Evolutionary conservation across 2,329 filamentous ascomycete genomes (phyloP), one percentile per base, ranked within the genome.

Genomic region (Septoria petroselini): DNA sequence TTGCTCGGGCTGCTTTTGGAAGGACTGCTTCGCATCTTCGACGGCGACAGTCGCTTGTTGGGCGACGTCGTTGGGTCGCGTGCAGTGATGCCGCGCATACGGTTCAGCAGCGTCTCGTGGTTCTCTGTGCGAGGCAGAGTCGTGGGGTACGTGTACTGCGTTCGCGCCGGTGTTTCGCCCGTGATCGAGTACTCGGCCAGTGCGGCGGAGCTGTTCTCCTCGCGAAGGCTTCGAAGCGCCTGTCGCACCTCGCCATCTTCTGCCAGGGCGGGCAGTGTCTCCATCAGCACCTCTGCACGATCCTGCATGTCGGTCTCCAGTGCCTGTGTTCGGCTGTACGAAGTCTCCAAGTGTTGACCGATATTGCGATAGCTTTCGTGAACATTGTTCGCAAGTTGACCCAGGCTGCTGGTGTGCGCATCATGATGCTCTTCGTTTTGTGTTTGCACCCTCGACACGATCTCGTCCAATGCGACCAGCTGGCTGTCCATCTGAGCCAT

Each of bases 391-490:
- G 85, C 81, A 25, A 96, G 76, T 7, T 71, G 71, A 27, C 78
- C 71, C n/a, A 95, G 73, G 1, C 83, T 86, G n/a, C 75, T 68
- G 1, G 77, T 70, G 57, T 94, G 87, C 19, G 79, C 77, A 19
- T 82, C 76, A 66, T 93, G 85, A 64, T 95, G 89, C 14, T 76
- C 75, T 23, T 85, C 81, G 66, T 95, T 97, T 62, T 94, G 86
- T 1, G 80, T 81, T 53, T 85, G 82, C 41, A 94, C 90, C 25
- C 87, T 83, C 25, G 84, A 79, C 31, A 97, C 89, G 61, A 96
- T 95, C 58, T 91, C 88, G 62, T 97, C 91, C 6, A 98, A 78
- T 1, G 88, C 87, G 49, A 84, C 81, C 80, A 98, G 91, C 69
- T 97, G 89, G n/a, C 77, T 79, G 53, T 87, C 85, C 65, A 98